Evolutionary conservation across 2,329 filamentous ascomycete species (phyloP).

Genomic region (Botrytis hyacinthi): DNA sequence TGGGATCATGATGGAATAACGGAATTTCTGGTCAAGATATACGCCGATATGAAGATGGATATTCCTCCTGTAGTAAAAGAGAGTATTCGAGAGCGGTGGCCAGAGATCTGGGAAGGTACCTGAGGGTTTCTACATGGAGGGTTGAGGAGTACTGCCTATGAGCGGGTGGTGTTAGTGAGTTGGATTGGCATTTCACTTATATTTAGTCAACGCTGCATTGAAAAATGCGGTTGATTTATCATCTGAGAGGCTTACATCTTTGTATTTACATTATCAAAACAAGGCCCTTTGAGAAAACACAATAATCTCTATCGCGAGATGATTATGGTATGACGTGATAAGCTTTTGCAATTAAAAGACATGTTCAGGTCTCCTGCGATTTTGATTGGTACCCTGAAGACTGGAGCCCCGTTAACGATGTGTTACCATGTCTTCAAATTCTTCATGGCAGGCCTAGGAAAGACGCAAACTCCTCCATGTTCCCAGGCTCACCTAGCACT

Average conservation of each 20-base stretch:
- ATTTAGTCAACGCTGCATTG: neutral
- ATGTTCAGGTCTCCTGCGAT: accelerated
- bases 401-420: accelerated
- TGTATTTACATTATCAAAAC: too few species aligned
- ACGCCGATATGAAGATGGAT: neutral
- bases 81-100: neutral
- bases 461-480: neutral
- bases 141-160: accelerated
- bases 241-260: too few species aligned
- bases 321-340: neutral
- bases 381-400: neutral
- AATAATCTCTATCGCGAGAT: too few species aligned
- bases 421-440: neutral
- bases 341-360: accelerated
- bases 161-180: neutral
- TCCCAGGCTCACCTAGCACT: neutral
- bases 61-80: neutral
- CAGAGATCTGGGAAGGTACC: neutral
- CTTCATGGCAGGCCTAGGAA: neutral
- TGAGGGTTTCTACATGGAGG: too few species aligned
- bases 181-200: neutral
- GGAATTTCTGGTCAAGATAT: neutral
- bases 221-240: too few species aligned
- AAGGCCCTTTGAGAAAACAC: too few species aligned
- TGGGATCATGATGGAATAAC: neutral